Conservation (phyloP, 805 yeast genomes). For the Cyberlindnera maclurae region DNA sequence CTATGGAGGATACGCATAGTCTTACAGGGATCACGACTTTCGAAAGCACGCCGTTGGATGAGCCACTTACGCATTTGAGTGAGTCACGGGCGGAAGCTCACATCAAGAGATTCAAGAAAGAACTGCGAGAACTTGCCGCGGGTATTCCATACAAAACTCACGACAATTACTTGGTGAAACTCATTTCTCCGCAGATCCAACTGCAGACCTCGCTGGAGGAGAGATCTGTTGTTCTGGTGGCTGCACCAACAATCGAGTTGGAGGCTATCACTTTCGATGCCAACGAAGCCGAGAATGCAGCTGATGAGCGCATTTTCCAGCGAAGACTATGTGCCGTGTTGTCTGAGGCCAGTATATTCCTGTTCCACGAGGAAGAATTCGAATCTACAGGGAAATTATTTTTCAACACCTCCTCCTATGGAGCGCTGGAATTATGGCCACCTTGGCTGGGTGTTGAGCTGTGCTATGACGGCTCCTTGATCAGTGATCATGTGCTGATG, state of each 20-base stretch:
- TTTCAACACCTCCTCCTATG: slow-evolving; percentile 49
- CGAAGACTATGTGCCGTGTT: slow-evolving; percentile 64
- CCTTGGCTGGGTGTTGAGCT: slow-evolving; percentile 81
- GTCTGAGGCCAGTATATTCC: slow-evolving; percentile 64
- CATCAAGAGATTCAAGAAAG: slow-evolving; percentile 43
- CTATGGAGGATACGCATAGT: slow-evolving; percentile 1
- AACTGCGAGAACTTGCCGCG: slow-evolving; percentile 35
- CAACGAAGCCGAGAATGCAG: slow-evolving; percentile 33
- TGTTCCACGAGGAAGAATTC: slow-evolving; percentile 48
- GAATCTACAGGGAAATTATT: slow-evolving; percentile 33
- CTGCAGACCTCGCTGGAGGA: slow-evolving; percentile 43
- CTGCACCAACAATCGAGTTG: slow-evolving; percentile 64
- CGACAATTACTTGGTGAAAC: slow-evolving; percentile 56
- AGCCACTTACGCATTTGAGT: slow-evolving; percentile 5
- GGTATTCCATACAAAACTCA: slow-evolving; percentile 30
- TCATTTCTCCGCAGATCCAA: slow-evolving; percentile 82
- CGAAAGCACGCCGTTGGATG: slow-evolving; percentile 12
- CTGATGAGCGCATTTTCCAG: slow-evolving; percentile 44
- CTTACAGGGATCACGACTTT: slow-evolving; percentile 16
- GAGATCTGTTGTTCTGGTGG: slow-evolving; percentile 58
- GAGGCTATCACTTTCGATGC: slow-evolving; percentile 61
- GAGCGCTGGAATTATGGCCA: slow-evolving; percentile 68
- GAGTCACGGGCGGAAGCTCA: slow-evolving; percentile 22
- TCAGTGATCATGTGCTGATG: slow-evolving; percentile 46
- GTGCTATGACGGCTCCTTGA: slow-evolving; percentile 45